These are phyloP conservation scores for Abrus precatorius DNA, from an alignment of 306 rosid genomes.

Conservation along the genomic window DNA sequence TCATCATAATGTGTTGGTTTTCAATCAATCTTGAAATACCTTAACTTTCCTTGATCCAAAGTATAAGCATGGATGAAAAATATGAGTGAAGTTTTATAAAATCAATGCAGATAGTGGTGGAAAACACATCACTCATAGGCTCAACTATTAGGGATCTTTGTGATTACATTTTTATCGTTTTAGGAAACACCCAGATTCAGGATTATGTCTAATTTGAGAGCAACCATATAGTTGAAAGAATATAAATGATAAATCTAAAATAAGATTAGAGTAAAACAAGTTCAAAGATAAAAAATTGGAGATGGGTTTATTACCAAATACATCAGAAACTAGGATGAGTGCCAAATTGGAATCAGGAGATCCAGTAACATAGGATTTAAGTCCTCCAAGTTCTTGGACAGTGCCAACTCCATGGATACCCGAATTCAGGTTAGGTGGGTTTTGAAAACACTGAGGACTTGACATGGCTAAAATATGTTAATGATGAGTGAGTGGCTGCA, in stretches of 20 bases:
- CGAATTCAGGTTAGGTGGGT: conserved; percentile 55
- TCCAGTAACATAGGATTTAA: conserved; percentile 58
- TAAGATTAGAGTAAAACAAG: neutral
- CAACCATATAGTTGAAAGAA: neutral
- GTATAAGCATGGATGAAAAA: neutral
- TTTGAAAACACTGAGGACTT: conserved; percentile 55
- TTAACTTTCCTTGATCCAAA: neutral
- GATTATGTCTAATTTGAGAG: neutral
- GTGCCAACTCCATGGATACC: conserved; percentile 49
- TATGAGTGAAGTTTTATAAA: neutral
- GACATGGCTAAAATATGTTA: conserved; percentile 41
- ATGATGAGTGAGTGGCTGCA: neutral
- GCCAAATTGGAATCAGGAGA: conserved; percentile 57
- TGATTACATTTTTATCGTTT: neutral
- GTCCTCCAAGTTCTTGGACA: conserved; percentile 55
- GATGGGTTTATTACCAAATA: conserved; percentile 51
- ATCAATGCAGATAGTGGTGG: neutral
- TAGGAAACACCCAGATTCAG: neutral
- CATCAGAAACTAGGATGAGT: conserved; percentile 60
- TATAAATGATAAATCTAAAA: neutral
- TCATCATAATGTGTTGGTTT: conserved; percentile 4
- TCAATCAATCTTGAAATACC: conserved; percentile 13
- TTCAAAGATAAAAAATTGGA: conserved; percentile 10
- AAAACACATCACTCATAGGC: neutral
- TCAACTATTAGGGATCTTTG: neutral